Evolutionary conservation across 164 flowering plant genomes (phyloP), one percentile per base, ranked within the genome.

Genomic region (Sedum album): DNA sequence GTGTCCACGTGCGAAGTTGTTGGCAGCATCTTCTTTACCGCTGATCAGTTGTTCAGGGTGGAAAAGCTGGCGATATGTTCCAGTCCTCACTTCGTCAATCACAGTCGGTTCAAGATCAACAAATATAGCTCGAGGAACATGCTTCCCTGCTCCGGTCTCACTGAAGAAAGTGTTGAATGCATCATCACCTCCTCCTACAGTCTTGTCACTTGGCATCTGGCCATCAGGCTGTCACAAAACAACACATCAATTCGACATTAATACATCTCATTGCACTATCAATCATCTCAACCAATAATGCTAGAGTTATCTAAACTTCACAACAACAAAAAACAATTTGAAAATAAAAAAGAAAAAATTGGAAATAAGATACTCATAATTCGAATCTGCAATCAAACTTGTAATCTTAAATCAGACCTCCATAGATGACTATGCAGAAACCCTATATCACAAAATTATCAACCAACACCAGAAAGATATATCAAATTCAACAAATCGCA

Each of bases 1-100:
- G 61, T 85, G 89, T 66, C 89, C 89, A 61, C 89, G 81, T 66
- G 89, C 89, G 36, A 85, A 85, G 71, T 83, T 85, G 82, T 80
- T 85, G 31, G 87, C 85, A 39, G 87, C 87, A 66, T 85, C 87
- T 66, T 85, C 87, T 68, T 85, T 85, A 70, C 89, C 89, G 21
- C 85, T 79, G 73, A 85, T 85, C 41, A 81, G 84, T 66, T 83
- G 86, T 49, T 83, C 86, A 5, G 86, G 85, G 77, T 82, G 86
- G 75, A 83, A 83, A 48, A 83, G 81, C 73, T 83, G 86, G 64
- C 86, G 84, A 66, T 81, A 83, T 10, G 83, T 53, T 51, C 84
- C 86, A 30, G 86, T 83, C 75, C 87, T 79, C 49, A 85, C 85
- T 75, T 83, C 86, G 70, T 85, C 89, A 62, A 85, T 85, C 28